Percentiles rank a stretch among this genome's conserved stretches.
Conservation (phyloP, 768 basidiomycete species). For the Pleurotus djamor region DNA sequence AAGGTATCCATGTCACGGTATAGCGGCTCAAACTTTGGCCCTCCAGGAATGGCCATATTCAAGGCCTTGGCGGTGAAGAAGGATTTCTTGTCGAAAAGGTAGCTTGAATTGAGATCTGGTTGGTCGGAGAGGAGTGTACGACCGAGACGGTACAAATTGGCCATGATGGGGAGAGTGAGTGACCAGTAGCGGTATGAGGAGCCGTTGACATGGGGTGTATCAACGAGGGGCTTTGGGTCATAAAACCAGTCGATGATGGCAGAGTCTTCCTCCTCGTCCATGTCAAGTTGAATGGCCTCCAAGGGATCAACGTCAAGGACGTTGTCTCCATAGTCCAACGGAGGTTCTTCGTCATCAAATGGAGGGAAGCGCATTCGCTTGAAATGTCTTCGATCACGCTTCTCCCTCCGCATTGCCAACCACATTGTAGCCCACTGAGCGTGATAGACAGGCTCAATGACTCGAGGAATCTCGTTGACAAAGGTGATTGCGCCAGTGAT, state of each 20-base stretch:
- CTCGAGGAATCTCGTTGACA: conserved; percentile 95
- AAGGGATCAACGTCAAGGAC: conserved; percentile 97
- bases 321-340: conserved; percentile 98
- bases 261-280: conserved; percentile 88
- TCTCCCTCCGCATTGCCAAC: conserved; percentile 98
- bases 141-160: conserved; percentile 94
- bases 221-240: conserved; percentile 91
- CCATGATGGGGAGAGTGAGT: conserved; percentile 91
- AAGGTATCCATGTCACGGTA: conserved; percentile 97
- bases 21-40: conserved; percentile 97
- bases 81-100: conserved; percentile 95
- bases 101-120: conserved; percentile 86
- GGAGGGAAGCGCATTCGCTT: conserved; percentile 99
- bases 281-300: conserved; percentile 95
- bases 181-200: conserved; percentile 93
- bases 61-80: conserved; percentile 99
- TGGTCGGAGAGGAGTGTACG: conserved; percentile 92
- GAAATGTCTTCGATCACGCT: conserved; percentile 97
- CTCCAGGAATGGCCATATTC: conserved; percentile 96
- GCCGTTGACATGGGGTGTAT: conserved; percentile 90
- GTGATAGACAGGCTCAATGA: conserved; percentile 97
- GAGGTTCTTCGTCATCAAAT: conserved; percentile 99
- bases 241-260: conserved; percentile 99
- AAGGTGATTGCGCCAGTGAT: conserved; percentile 99
- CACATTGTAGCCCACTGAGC: conserved; percentile 99